Evolutionary conservation across 768 basidiomycete genomes (phyloP), one percentile per base, ranked within the genome.

Genomic region (Boletellus emodensis): DNA sequence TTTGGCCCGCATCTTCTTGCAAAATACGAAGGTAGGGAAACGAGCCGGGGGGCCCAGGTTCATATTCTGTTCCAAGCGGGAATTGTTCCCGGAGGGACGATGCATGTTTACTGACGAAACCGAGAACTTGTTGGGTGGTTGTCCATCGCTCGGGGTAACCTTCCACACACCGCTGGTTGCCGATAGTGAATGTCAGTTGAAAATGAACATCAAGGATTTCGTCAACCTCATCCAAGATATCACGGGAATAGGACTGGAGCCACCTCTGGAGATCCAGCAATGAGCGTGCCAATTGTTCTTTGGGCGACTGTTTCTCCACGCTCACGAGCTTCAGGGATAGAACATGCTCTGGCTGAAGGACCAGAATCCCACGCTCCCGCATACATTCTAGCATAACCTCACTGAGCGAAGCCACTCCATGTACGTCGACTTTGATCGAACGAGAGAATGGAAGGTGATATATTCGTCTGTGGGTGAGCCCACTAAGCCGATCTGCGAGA

Each of bases 261-360:
- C 61, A 67, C 9, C 17, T 48, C 12, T 68, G 62, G n/a, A 64
- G 46, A 7, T 61, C 41, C 35, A 74, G 46, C 6, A 76, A 53
- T 4, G 34, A 18, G 7, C 40, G 12, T 7, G 61, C 54, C 12
- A 56, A 50, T 6, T 47, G 14, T 7, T 9, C n/a, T 14, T 12
- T 38, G 14, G 32, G 28, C 10, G 70, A 48, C 28, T 64, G 61
- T 28, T 56, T 63, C 48, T 82, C 73, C 22, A 80, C 61, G 3
- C 67, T 70, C 69, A 76, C 72, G 15, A 82, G 65, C 54, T 72
- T 70, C 51, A 77, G 75, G 0, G 81, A 82, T 3, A 82, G 66
- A 12, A 79, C 63, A 26, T 82, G 77, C 40, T 82, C 80, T 0
- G 80, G 81, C 41, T 82, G 81, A 11, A 67, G 51, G 0, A 82